Evolutionary conservation across 2,329 filamentous ascomycete species (phyloP), one percentile per base, ranked within the genome.

Genomic region (Waltergamsia citrina): DNA sequence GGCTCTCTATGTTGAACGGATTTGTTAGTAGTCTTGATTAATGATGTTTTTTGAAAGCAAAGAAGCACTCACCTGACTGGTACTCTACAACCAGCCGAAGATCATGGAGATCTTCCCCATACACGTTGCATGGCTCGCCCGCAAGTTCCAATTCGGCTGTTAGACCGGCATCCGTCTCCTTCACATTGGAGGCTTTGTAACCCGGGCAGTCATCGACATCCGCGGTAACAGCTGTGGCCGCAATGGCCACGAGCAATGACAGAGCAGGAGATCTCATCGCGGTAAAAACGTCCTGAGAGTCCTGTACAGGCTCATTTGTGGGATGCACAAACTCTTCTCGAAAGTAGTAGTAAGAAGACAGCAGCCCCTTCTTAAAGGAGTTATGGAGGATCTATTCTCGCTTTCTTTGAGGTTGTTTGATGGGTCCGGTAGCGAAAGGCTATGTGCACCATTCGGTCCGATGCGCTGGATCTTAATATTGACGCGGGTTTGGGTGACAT

Each of bases 61-160:
- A n/a, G n/a, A n/a, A n/a, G n/a, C 20, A 11, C 32, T 31, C 71
- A 28, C 60, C 56, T 4, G 72, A 68, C 49, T 85, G 76, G 43
- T 79, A 81, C 46, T 79, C 73, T 12, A 88, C 74, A 2, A 70
- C 66, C 35, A 90, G 58, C 24, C 66, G 41, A 7, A 47, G 32
- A 35, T 50, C 39, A 8, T 34, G 35, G 10, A 51, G 29, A 18
- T 51, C 49, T 1, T 33, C 34, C 5, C 49, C 42, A 16, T 43
- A 51, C 7, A 34, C 43, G 21, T 50, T 38, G 40, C 49, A 51
- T 2, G 42, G 36, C n/a, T 38, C 32, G 16, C 48, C 48, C 3
- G 45, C 48, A 10, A 51, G 40, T 6, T 34, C 41, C 20, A 51
- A 33, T n/a, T 49, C 39, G 3, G 48, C 48, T 27, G 38, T 79